Conservation (phyloP, 345 rosid species). For the Bruguiera sexangula region DNA sequence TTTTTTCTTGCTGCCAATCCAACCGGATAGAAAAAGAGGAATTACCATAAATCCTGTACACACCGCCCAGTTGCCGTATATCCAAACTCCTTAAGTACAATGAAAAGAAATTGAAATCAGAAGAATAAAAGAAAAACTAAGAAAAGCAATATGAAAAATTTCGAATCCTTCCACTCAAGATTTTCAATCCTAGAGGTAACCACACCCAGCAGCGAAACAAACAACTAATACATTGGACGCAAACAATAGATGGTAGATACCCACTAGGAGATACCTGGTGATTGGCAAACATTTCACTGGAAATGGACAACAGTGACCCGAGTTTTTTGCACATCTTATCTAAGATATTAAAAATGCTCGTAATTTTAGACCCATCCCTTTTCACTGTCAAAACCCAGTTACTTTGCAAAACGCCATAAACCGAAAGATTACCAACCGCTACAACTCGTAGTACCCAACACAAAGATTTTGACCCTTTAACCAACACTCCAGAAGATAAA, state of each 20-base stretch:
- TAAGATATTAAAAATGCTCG: not conserved
- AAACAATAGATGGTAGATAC: constrained; percentile 5
- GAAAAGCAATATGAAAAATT: no score
- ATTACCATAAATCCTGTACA: no score
- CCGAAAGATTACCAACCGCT: constrained; percentile 25
- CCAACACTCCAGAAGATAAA: not conserved
- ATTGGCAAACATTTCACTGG: not conserved
- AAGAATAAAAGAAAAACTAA: not conserved
- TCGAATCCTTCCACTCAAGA: no score
- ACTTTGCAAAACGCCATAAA: constrained; percentile 23
- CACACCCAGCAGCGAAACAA: no score
- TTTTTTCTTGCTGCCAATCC: not conserved
- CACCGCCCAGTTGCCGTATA: no score
- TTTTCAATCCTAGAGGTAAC: no score
- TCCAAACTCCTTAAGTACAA: no score
- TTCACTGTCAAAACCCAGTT: constrained; percentile 11
- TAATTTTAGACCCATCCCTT: not conserved
- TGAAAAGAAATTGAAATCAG: no score
- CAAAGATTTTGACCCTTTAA: constrained; percentile 37
- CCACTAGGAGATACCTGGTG: not conserved
- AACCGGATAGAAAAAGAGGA: not conserved
- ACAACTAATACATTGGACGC: not conserved
- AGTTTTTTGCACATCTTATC: constrained; percentile 3
- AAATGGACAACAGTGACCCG: constrained; percentile 9
- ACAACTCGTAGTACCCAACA: constrained; percentile 21